Base-by-base conservation (phyloP, 805 yeast genomes). In the Hanseniaspora clermontiae region DNA sequence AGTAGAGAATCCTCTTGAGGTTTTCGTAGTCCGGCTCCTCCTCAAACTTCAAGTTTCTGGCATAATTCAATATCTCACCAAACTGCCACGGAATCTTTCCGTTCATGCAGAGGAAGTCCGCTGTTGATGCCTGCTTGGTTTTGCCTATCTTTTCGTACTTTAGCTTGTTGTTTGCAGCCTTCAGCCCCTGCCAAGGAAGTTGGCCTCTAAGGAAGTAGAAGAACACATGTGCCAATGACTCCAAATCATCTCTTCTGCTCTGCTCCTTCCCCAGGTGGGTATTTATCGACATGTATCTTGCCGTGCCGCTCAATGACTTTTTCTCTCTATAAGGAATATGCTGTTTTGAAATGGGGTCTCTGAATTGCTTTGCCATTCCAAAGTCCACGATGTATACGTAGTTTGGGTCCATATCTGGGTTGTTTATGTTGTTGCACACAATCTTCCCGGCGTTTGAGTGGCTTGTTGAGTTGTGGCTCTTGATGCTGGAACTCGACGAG, bases 151-250 rank as follows among this genome's bases (percentile, higher is more conserved):
- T 85, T 68, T 86, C 93, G 66, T 85, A 85, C 67, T 85, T 85
- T 61, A 81, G 77, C 67, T 86, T 85, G 67, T 85, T 85, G n/a
- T 87, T 84, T 58, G 88, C 88, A 1, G 91, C 93, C 69, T 84
- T 85, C 59, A 85, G 72, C n/a, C 95, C 95, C 70, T 85, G 95
- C 95, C 95, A 85, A 48, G 95, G 95, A 65, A 85, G 74, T 60
- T 81, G 83, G 32, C 95, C 93, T 65, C 86, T 77, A 57, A 84
- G 68, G 64, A 85, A 85, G 68, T 85, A 85, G 66, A 85, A 79
- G 65, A 85, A 85, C 0, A 85, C 93, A 70, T 85, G 93, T 17
- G 91, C 93, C 62, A 85, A 71, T 9, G 86, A 80, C 70, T 85
- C 95, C 64, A 85, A 74, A 68, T 85, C 95, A 66, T 85, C 95